Evolutionary conservation across 2,329 filamentous ascomycete genomes (phyloP).

Genomic region (Pseudogymnoascus sp.): DNA sequence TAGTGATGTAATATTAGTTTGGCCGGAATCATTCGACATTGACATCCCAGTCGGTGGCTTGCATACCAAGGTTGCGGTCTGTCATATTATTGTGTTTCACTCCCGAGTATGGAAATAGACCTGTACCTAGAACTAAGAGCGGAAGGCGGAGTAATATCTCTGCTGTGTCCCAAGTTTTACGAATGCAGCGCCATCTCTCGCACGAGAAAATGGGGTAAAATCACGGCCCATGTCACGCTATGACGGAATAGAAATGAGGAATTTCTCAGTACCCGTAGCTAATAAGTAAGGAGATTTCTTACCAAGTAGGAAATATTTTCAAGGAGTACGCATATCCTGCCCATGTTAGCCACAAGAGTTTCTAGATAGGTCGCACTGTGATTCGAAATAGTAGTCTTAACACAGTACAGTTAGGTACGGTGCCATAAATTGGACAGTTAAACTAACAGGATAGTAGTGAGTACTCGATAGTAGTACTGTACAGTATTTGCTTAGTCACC

Average conservation of each 20-base stretch:
- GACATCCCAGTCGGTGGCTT: neutral
- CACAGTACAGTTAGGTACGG: neutral
- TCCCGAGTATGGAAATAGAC: neutral
- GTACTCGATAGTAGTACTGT: too few species aligned
- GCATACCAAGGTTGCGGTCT: neutral
- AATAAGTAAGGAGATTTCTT: too few species aligned
- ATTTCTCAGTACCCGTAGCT: too few species aligned
- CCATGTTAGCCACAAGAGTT: neutral
- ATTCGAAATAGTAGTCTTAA: neutral
- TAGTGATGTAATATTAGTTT: neutral
- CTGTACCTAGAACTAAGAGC: neutral
- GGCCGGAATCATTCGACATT: neutral
- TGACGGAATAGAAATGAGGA: too few species aligned
- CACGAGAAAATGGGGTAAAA: neutral
- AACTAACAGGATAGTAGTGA: neutral
- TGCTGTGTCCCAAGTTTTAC: neutral
- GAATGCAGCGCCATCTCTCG: neutral
- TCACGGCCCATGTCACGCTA: too few species aligned
- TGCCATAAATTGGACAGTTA: neutral
- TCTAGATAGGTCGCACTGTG: neutral
- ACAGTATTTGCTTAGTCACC: too few species aligned
- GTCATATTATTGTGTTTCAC: neutral
- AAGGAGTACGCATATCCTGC: neutral
- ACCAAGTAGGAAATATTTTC: too few species aligned
- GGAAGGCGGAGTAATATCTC: neutral